Evolutionary conservation across 2,329 filamentous ascomycete species (phyloP), one percentile per base, ranked within the genome.

Genomic region (Tolypocladium album): DNA sequence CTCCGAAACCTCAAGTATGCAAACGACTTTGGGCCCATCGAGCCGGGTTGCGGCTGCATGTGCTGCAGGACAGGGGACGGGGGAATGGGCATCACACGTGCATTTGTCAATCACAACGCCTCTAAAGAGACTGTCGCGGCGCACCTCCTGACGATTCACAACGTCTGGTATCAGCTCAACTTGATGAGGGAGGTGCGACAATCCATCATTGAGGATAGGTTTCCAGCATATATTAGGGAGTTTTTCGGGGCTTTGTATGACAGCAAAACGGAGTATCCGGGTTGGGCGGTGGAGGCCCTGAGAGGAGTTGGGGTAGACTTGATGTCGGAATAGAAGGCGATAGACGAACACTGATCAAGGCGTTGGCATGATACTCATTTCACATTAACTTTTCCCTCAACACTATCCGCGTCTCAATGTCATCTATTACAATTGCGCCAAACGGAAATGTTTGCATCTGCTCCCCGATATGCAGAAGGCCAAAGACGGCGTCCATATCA

Each of bases 91-190:
- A 84, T 97, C 65, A 96, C 92, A 3, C 82, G 89, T 64, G 92
- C 94, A 4, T 97, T 92, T 74, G 86, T 97, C 56, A 87, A 97
- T 71, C 94, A 99, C 75, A 86, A 96, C 64, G 87, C 90, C 0
- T 88, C 88, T 36, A 99, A 99, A 76, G 94, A 99, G 78, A 99
- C 94, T 0, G 92, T 90, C 1, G 91, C 93, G 9, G 94, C 95
- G 20, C 81, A 85, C 70, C 78, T 90, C 31, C 77, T 99, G 59
- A 96, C 91, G 0, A 91, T 97, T 70, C 94, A 99, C 74, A 99
- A 99, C 70, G 90, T 99, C 34, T 91, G 92, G 77, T 96, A 96
- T 70, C 85, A 96, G 71, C 79, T 99, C 59, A 82, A 88, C 62
- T 77, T 99, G 67, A 97, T 97, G 92, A 78, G 81, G 24, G 78